Conservation (phyloP, 2,329 filamentous ascomycete species). For the Exophiala mesophila region DNA sequence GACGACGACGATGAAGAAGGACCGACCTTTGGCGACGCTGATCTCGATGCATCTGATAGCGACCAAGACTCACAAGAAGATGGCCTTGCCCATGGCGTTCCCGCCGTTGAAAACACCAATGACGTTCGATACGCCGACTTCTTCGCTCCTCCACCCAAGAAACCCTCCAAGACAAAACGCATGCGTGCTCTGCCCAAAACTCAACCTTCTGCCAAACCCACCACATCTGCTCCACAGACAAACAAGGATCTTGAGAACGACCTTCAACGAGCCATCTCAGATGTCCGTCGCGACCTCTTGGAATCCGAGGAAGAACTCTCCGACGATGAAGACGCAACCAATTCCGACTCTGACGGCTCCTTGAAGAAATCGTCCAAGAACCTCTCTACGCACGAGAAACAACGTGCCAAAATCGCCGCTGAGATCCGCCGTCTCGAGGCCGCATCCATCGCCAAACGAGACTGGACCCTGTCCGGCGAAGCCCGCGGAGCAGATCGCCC, state of each 20-base stretch:
- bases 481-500: constrained; percentile 76
- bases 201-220: constrained; percentile 43
- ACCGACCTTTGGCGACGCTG: constrained; percentile 76
- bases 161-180: constrained; percentile 56
- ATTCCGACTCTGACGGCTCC: constrained; percentile 20
- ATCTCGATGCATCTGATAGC: constrained; percentile 63
- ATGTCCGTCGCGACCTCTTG: constrained; percentile 85
- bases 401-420: constrained; percentile 77
- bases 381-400: constrained; percentile 74
- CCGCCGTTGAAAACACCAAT: constrained; percentile 69
- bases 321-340: constrained; percentile 48
- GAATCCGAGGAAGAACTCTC: constrained; percentile 64
- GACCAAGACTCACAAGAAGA: constrained; percentile 52
- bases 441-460: constrained; percentile 79
- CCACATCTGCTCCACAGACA: constrained; percentile 32
- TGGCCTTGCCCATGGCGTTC: constrained; percentile 52
- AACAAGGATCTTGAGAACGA: constrained; percentile 56
- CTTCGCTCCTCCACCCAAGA: constrained; percentile 78
- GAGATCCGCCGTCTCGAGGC: constrained; percentile 90
- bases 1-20: constrained; percentile 69
- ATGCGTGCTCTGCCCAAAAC: constrained; percentile 52
- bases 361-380: constrained; percentile 21
- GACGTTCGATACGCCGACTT: constrained; percentile 89
- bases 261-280: constrained; percentile 75
- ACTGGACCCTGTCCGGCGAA: constrained; percentile 88